These are phyloP conservation scores for Agrostemma githago DNA, from an alignment of 148 eudicot genomes.

Conservation along the genomic window DNA sequence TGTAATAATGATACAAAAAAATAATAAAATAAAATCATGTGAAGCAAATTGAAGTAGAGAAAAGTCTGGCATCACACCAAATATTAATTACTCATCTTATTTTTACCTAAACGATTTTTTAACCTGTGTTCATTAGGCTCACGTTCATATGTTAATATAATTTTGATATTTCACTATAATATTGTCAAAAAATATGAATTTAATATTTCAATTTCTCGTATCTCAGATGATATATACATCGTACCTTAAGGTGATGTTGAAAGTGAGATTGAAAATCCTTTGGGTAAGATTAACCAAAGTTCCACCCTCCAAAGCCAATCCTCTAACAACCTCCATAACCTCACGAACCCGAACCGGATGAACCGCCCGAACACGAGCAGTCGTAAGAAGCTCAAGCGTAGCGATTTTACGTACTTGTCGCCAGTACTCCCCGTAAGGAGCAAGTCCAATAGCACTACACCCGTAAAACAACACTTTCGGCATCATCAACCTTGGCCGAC, in stretches of 20 bases:
- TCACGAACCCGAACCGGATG: conserved; percentile 20
- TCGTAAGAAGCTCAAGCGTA: conserved; percentile 23
- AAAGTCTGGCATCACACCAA: too few species aligned
- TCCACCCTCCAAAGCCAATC: not conserved
- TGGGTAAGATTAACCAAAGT: conserved; percentile 25
- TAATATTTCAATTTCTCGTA: too few species aligned
- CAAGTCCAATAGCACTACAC: conserved; percentile 1
- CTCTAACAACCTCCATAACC: not conserved
- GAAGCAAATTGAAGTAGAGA: too few species aligned
- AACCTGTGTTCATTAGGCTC: too few species aligned
- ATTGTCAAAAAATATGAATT: too few species aligned
- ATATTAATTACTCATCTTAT: too few species aligned
- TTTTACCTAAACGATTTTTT: too few species aligned
- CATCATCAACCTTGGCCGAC: conserved; percentile 14
- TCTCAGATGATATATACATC: too few species aligned
- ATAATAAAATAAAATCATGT: too few species aligned
- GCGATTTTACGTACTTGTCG: conserved; percentile 22
- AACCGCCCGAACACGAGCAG: conserved; percentile 13
- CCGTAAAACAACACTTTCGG: conserved; percentile 17
- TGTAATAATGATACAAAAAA: too few species aligned
- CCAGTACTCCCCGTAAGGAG: conserved; percentile 22
- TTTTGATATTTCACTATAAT: too few species aligned
- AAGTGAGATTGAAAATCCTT: conserved; percentile 12
- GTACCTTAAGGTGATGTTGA: conserved; percentile 27
- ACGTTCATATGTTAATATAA: too few species aligned